Conservation (phyloP, 2,329 filamentous ascomycete species). For the Exophiala sideris region DNA sequence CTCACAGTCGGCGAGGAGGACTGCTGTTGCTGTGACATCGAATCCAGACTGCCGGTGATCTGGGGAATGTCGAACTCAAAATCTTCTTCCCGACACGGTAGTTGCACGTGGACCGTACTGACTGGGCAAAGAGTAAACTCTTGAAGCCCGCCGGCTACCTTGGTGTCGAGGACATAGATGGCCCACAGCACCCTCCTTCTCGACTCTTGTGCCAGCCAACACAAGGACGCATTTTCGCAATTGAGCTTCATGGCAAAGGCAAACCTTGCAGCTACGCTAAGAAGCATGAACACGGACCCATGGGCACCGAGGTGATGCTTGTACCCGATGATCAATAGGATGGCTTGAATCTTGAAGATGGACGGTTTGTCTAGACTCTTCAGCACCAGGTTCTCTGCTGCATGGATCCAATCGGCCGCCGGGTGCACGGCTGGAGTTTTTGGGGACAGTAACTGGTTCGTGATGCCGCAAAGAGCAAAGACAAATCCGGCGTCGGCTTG, state of each 20-base stretch:
- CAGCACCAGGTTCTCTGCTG: constrained; percentile 8
- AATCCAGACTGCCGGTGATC: background rate
- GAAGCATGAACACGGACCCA: constrained; percentile 12
- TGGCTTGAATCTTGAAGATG: constrained; percentile 11
- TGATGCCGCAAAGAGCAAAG: constrained; percentile 5
- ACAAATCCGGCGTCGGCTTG: constrained; percentile 2
- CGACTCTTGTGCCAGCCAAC: constrained; percentile 42
- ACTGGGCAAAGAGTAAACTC: constrained; percentile 48
- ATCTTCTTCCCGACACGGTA: constrained; percentile 50
- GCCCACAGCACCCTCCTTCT: constrained; percentile 50
- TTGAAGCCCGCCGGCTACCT: constrained; percentile 45
- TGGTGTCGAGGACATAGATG: constrained; percentile 48
- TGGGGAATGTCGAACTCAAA: constrained; percentile 39
- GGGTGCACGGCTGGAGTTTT: background rate
- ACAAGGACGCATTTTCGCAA: constrained; percentile 46
- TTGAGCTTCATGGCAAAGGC: constrained; percentile 49
- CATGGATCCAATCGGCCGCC: background rate
- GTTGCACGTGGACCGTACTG: constrained; percentile 45
- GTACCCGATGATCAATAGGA: constrained; percentile 11
- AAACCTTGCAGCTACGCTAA: constrained; percentile 29
- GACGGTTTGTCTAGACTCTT: constrained; percentile 9
- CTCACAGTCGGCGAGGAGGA: background rate
- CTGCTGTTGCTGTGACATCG: background rate
- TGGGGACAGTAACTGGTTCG: background rate
- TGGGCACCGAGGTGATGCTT: background rate